Evolutionary conservation across 495 filamentous ascomycete genomes (phyloP), one percentile per base, ranked within the genome.

Genomic region (Xylaria acuta): DNA sequence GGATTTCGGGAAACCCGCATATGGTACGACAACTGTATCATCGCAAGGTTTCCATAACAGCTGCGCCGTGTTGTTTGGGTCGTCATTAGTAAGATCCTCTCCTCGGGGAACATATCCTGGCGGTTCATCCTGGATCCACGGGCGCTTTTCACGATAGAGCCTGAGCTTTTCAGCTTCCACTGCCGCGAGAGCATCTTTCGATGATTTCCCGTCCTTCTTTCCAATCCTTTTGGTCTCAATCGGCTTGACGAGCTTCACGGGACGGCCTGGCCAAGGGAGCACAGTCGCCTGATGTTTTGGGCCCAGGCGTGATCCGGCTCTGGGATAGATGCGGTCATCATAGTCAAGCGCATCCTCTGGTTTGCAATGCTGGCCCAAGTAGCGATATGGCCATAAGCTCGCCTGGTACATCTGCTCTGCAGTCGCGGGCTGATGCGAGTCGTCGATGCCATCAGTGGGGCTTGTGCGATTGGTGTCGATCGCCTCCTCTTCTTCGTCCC

Each of bases 341-440:
- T 97, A 97, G 78, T 99, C 97, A 20, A 99, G 83, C 5, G 93
- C 96, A 85, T 99, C 96, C 82, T 99, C 96, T 14, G 97, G 92
- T 69, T 93, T 90, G 80, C 96, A 98, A 82, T 99, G 97, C 70
- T 97, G 94, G 2, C 96, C 96, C 20, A 98, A 83, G 77, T 99
- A 99, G 67, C 96, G 90, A 81, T 96, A 98, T 22, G 95, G 96
- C 96, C 96, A 99, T 82, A 97, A 88, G 75, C 91, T 93, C 47
- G 94, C 94, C 73, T 97, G 92, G 69, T 94, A 92, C 43, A 94
- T 91, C 79, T 98, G 97, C 78, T 97, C 97, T 60, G 91, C 90
- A 1, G 94, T 98, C 0, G 91, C 94, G 18, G 92, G 89, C 67
- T 91, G 90, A 80, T 82, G 76, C 82, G 88, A 69, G 82, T 86